A percentile compares a stretch with the other conserved stretches of the same genome.
These are phyloP conservation scores for Trichosporon sp. DNA, from an alignment of 1,284 basidiomycete species.

Conservation along the genomic window DNA sequence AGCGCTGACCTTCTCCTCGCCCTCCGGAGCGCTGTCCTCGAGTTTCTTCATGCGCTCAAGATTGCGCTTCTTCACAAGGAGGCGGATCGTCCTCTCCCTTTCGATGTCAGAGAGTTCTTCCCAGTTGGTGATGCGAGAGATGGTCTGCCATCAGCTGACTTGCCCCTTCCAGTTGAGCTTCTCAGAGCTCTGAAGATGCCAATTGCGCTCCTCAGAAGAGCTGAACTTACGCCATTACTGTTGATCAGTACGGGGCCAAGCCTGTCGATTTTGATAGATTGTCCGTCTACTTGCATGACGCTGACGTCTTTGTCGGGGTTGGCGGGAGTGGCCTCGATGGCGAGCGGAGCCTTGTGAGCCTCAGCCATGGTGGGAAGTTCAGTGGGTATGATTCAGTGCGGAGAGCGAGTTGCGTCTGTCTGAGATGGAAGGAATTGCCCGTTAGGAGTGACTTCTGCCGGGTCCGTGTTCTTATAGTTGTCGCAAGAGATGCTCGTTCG, in stretches of 20 bases:
- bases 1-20: slow-evolving; percentile 16
- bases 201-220: background rate
- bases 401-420: too few species aligned
- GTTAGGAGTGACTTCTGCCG: background rate
- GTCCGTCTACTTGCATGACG: slow-evolving; percentile 36
- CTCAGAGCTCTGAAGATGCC: background rate
- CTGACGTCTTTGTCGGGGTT: slow-evolving; percentile 21
- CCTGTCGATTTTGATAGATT: slow-evolving; percentile 41
- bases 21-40: slow-evolving; percentile 11
- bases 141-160: slow-evolving; percentile 29
- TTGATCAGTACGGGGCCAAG: slow-evolving; percentile 48
- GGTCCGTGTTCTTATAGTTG: background rate
- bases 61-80: slow-evolving; percentile 48
- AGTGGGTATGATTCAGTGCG: background rate
- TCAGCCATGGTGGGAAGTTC: slow-evolving; percentile 1
- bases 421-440: background rate
- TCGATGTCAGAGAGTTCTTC: slow-evolving; percentile 40
- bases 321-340: slow-evolving; percentile 10
- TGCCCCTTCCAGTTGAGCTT: background rate
- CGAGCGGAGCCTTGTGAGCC: slow-evolving; percentile 8
- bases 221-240: slow-evolving; percentile 42
- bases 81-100: slow-evolving; percentile 43
- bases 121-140: slow-evolving; percentile 48
- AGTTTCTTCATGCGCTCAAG: slow-evolving; percentile 39
- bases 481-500: background rate